Conservation (phyloP, 257 asterid species). For the Penstemon eatonii region DNA sequence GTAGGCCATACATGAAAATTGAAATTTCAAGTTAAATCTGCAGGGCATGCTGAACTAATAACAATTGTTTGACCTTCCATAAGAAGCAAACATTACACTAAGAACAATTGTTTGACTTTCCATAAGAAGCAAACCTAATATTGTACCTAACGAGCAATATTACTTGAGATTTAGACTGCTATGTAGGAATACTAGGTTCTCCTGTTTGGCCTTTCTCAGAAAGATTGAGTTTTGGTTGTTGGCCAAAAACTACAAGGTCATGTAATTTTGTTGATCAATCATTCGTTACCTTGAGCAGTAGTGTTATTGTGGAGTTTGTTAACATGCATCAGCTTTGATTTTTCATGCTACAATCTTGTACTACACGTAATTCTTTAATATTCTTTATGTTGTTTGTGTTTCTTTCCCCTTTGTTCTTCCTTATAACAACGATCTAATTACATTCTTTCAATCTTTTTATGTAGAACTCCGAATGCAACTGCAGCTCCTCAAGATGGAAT, state of each 20-base stretch:
- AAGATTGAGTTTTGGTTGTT: not conserved
- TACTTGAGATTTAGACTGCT: constrained; percentile 1
- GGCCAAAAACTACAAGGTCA: not conserved
- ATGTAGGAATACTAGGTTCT: not conserved
- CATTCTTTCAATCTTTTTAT: constrained; percentile 8
- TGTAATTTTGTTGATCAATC: not conserved
- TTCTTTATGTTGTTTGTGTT: not conserved
- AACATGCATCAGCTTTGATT: not conserved
- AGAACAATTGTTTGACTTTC: constrained; percentile 5
- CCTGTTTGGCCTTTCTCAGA: not conserved
- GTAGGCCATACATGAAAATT: not conserved
- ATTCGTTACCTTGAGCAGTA: not conserved
- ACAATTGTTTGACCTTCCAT: constrained; percentile 1
- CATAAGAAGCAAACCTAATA: not conserved
- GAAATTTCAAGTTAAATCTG: not conserved
- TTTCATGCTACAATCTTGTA: not conserved
- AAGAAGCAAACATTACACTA: not conserved
- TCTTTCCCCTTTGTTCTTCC: not conserved
- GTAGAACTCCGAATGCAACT: constrained; percentile 80
- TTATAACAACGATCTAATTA: constrained; percentile 1
- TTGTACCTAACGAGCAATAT: not conserved
- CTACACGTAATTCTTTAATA: not conserved
- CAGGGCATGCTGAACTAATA: not conserved
- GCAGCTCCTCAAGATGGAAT: constrained; percentile 83
- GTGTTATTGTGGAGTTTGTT: not conserved